A percentile compares a stretch with the other conserved stretches of the same genome.
These are phyloP conservation scores for Phytopythium kandeliae DNA, from an alignment of 352 stramenopile genomes.

Conservation along the genomic window DNA sequence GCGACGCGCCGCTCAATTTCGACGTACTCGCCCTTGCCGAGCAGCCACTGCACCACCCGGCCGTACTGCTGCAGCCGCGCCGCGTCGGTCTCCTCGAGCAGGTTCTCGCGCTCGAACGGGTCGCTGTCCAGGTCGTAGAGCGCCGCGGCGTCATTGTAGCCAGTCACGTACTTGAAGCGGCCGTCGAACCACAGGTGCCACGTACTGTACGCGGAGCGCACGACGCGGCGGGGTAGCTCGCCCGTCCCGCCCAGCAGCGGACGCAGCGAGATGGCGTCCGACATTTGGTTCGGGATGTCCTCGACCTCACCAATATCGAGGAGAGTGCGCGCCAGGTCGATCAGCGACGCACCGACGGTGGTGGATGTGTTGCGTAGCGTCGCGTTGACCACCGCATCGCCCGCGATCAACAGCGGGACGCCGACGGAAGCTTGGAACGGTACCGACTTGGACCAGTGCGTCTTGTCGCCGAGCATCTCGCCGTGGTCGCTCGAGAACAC, in stretches of 20 bases:
- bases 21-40: slow-evolving; percentile 19
- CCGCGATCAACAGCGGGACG: slow-evolving; percentile 19
- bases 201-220: slow-evolving; percentile 19
- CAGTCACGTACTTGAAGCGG: slow-evolving; percentile 28
- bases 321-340: slow-evolving; percentile 24
- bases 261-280: slow-evolving; percentile 19
- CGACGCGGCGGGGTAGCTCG: slow-evolving; percentile 10
- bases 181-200: slow-evolving; percentile 28
- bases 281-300: slow-evolving; percentile 21
- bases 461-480: slow-evolving; percentile 25
- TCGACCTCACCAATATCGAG: slow-evolving; percentile 23
- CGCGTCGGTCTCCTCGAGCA: slow-evolving; percentile 14
- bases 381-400: slow-evolving; percentile 16
- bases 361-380: slow-evolving; percentile 17
- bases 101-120: slow-evolving; percentile 22
- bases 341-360: slow-evolving; percentile 22
- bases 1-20: slow-evolving; percentile 5
- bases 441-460: slow-evolving; percentile 20
- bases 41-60: slow-evolving; percentile 18
- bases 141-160: slow-evolving; percentile 22
- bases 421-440: slow-evolving; percentile 24
- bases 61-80: slow-evolving; percentile 16
- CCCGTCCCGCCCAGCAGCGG: slow-evolving; percentile 14
- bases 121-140: slow-evolving; percentile 24
- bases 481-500: slow-evolving; percentile 28